These are phyloP conservation scores for Delitschia confertaspora DNA, from an alignment of 495 filamentous ascomycete species.

Conservation along the genomic window DNA sequence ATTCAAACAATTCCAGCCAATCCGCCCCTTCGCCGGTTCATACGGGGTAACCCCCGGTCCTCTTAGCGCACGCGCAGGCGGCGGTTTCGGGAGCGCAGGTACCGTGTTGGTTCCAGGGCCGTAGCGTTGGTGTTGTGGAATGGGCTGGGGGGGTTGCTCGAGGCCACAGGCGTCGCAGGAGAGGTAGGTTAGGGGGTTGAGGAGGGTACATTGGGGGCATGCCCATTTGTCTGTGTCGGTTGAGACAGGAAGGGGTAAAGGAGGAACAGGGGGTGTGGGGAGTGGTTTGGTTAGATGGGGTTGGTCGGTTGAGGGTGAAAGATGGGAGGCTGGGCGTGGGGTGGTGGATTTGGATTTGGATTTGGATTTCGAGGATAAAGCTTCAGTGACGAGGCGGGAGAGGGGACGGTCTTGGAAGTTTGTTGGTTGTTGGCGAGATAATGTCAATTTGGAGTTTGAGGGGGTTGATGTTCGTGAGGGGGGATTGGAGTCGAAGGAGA, in stretches of 20 bases:
- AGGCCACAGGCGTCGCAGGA: slow-evolving; percentile 71
- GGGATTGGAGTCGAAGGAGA: slow-evolving; percentile 48
- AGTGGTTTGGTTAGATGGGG: slow-evolving; percentile 1
- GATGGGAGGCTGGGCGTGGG: slow-evolving; percentile 24
- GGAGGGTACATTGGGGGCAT: slow-evolving; percentile 73
- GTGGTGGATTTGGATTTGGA: slow-evolving; percentile 16
- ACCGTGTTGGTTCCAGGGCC: slow-evolving; percentile 7
- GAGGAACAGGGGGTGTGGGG: slow-evolving; percentile 15
- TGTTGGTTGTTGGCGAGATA: neutral
- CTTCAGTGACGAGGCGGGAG: slow-evolving; percentile 29
- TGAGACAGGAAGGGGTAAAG: slow-evolving; percentile 2
- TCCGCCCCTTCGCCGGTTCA: slow-evolving; percentile 17
- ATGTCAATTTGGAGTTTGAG: slow-evolving; percentile 1
- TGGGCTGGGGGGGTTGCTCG: slow-evolving; percentile 47
- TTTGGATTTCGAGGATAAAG: slow-evolving; percentile 23
- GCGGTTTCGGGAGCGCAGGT: slow-evolving; percentile 7
- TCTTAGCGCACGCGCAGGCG: slow-evolving; percentile 13
- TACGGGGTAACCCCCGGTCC: slow-evolving; percentile 14
- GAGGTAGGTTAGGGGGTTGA: slow-evolving; percentile 60
- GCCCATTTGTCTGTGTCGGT: slow-evolving; percentile 48
- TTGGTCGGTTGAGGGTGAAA: slow-evolving; percentile 24
- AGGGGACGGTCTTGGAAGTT: slow-evolving; percentile 20
- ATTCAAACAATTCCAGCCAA: slow-evolving; percentile 36
- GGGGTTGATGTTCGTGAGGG: slow-evolving; percentile 11
- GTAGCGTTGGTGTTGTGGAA: slow-evolving; percentile 17